Evolutionary conservation across 2,329 filamentous ascomycete species (phyloP), one percentile per base, ranked within the genome.

Genomic region (Aplosporella prunicola): DNA sequence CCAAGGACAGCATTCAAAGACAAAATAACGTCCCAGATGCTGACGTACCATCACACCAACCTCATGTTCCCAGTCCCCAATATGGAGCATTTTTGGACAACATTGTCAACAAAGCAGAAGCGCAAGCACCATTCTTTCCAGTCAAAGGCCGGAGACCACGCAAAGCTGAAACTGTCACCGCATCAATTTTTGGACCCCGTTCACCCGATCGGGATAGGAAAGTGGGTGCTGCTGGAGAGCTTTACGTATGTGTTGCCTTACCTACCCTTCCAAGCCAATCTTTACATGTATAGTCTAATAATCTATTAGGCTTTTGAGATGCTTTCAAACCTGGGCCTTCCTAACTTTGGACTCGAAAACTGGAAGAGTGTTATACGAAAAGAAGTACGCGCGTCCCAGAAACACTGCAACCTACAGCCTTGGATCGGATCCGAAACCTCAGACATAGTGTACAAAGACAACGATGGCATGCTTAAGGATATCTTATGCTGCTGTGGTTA

Each of bases 341-440:
- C 57, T 2, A 46, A 41, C 1, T 72, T 71, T 31, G 44, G 38
- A 2, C 37, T 44, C 2, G 40, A 47, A 1, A 70, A 71, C 23
- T 74, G 71, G 70, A 50, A 57, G 39, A 72, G 68, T 42, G 68
- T 47, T 0, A 67, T 73, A n/a, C 55, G 68, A 8, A 51, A 53
- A 15, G 57, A 62, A 39, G 58, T 64, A 4, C 54, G 39, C 0
- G 42, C 48, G 0, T 64, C 70, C 40, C 51, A 56, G 2, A 50
- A 60, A 1, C 72, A 71, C 42, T 20, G 49, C 0, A 51, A 60
- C 20, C 55, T 72, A 48, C 11, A 28, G 0, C 36, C 52, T 4
- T 72, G 66, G 67, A 35, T 3, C 1, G 59, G 63, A 0, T 16
- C 25, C 0, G 68, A 73, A 44, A 71, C 64, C 0, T 55, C 68